These are phyloP conservation scores for Rhynchosporium agropyri DNA, from an alignment of 2,329 filamentous ascomycete species.

Conservation along the genomic window DNA sequence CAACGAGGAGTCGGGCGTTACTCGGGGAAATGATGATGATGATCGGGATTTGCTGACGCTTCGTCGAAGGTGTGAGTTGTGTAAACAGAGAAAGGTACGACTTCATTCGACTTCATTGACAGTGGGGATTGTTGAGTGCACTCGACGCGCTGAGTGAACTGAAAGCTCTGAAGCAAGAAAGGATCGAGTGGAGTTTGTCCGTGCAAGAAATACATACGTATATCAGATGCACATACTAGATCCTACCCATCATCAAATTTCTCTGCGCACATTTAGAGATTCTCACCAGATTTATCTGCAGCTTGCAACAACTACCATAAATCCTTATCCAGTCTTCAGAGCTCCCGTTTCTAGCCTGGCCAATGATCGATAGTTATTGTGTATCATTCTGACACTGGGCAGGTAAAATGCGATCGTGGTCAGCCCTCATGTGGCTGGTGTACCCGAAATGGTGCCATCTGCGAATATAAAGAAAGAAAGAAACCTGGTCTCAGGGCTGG, in stretches of 20 bases:
- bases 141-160: background rate
- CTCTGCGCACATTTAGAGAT: background rate
- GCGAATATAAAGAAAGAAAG: constrained; percentile 71
- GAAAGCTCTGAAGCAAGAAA: background rate
- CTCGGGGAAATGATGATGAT: constrained; percentile 22
- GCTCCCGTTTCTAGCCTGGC: background rate
- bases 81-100: constrained; percentile 77
- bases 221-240: background rate
- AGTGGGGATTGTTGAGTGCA: background rate
- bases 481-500: constrained; percentile 65
- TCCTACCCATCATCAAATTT: background rate
- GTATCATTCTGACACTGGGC: constrained; percentile 26
- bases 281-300: background rate
- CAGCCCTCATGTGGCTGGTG: constrained; percentile 74
- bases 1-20: constrained; percentile 24
- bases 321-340: background rate
- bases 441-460: constrained; percentile 61
- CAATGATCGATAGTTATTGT: background rate
- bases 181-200: background rate
- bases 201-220: background rate
- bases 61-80: constrained; percentile 67
- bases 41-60: constrained; percentile 41
- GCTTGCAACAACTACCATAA: background rate
- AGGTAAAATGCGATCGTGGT: constrained; percentile 76
- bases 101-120: background rate